phyloP scores from a whole-genome alignment of 345 rosid species.

The Balakata baccata region DNA sequence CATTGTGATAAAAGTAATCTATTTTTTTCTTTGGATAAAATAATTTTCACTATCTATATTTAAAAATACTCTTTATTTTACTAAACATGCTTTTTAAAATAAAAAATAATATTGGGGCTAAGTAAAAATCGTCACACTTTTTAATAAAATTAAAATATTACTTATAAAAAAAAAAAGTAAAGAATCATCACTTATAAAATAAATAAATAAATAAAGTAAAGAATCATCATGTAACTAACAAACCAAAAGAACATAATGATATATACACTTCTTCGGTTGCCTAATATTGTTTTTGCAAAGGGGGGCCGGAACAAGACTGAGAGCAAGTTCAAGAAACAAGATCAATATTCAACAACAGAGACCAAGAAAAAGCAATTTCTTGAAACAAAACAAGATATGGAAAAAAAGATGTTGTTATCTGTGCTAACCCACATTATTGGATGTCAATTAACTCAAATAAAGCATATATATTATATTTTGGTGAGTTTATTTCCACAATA shows the following conservation, averaged over 20 bases:
- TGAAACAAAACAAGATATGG: background rate
- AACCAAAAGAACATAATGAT: conserved; percentile 28
- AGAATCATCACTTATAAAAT: too few relatives aligned
- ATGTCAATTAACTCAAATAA: conserved; percentile 1
- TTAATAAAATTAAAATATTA: too few relatives aligned
- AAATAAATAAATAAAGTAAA: too few relatives aligned
- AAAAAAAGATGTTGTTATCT: background rate
- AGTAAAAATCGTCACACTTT: too few relatives aligned
- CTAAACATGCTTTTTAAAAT: too few relatives aligned
- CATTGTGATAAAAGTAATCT: too few relatives aligned
- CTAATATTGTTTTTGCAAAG: background rate
- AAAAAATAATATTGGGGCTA: too few relatives aligned
- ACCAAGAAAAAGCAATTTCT: background rate
- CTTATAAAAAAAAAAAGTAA: too few relatives aligned
- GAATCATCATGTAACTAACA: conserved; percentile 7
- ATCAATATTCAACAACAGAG: background rate
- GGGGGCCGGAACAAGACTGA: background rate
- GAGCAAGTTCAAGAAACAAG: background rate
- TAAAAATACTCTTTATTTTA: too few relatives aligned
- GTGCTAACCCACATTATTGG: conserved; percentile 20
- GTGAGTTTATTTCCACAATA: background rate
- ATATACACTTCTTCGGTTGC: conserved; percentile 3
- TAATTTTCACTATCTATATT: too few relatives aligned
- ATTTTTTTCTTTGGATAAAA: too few relatives aligned
- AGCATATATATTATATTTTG: too few relatives aligned